These are phyloP conservation scores for Pulveroboletus sp. DNA, from an alignment of 768 basidiomycete species.

Conservation along the genomic window DNA sequence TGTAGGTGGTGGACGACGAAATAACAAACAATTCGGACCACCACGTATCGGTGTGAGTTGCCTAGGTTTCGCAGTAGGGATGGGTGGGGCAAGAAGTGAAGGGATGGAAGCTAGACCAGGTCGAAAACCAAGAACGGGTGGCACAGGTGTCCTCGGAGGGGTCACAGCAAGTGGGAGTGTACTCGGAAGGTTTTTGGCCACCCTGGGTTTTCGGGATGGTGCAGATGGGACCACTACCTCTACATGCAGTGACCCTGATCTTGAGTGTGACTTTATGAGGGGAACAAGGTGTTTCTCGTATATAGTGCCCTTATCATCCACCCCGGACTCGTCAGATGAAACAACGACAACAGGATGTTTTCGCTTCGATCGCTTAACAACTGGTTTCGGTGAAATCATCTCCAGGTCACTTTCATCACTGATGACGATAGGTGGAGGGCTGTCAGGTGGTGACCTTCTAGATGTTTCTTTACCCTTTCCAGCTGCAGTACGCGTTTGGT, in stretches of 20 bases:
- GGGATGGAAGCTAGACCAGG: not conserved
- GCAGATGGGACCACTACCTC: slow-evolving; percentile 42
- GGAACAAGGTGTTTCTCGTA: slow-evolving; percentile 3
- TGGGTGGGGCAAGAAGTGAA: slow-evolving; percentile 3
- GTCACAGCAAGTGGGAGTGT: not conserved
- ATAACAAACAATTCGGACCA: slow-evolving; percentile 30
- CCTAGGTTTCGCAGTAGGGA: slow-evolving; percentile 41
- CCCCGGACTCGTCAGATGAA: slow-evolving; percentile 48
- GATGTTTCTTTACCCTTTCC: slow-evolving; percentile 6
- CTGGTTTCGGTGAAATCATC: slow-evolving; percentile 17
- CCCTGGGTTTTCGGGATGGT: slow-evolving; percentile 19
- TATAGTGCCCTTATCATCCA: slow-evolving; percentile 17
- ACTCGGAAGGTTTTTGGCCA: slow-evolving; percentile 11
- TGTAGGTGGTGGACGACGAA: slow-evolving; percentile 43
- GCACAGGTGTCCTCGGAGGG: slow-evolving; percentile 3
- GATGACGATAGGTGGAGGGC: slow-evolving; percentile 17
- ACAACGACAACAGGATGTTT: slow-evolving; percentile 27
- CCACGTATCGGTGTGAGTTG: slow-evolving; percentile 66
- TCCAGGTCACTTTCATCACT: slow-evolving; percentile 30
- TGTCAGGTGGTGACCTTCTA: not conserved
- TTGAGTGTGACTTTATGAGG: slow-evolving; percentile 10
- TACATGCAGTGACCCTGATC: slow-evolving; percentile 23
- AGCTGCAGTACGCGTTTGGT: slow-evolving; percentile 16
- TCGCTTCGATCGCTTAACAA: slow-evolving; percentile 10
- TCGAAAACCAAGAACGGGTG: not conserved